These are phyloP conservation scores for Phytophthora ohioensis DNA, from an alignment of 352 stramenopile genomes.

Conservation along the genomic window DNA sequence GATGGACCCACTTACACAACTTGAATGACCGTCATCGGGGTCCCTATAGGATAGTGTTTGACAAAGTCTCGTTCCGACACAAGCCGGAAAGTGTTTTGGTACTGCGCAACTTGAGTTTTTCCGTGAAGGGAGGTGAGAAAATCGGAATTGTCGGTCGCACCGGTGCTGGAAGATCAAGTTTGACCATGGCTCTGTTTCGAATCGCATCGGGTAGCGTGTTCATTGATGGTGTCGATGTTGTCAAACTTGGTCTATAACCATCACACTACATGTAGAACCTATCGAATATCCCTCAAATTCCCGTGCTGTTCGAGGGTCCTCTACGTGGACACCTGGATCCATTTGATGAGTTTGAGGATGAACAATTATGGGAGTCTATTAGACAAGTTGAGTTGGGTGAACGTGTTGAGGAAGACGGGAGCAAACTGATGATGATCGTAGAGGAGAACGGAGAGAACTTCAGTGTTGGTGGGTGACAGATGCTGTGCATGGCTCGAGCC, in stretches of 20 bases:
- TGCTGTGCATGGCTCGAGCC: conserved; percentile 93
- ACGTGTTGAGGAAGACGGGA: conserved; percentile 58
- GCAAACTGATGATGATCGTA: conserved; percentile 78
- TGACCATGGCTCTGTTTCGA: too few species aligned
- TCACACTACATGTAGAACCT: conserved; percentile 63
- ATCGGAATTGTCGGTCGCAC: too few species aligned
- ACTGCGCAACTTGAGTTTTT: too few species aligned
- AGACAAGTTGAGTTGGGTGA: conserved; percentile 53
- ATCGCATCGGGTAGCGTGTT: conserved; percentile 22
- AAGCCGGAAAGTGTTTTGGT: too few species aligned
- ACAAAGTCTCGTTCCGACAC: too few species aligned
- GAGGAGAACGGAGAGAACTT: conserved; percentile 96
- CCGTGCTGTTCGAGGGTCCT: conserved; percentile 92
- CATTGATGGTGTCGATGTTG: conserved; percentile 67
- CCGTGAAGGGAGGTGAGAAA: too few species aligned
- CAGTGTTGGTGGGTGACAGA: conserved; percentile 92
- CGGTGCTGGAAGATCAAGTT: too few species aligned
- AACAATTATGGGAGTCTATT: conserved; percentile 59
- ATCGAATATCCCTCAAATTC: conserved; percentile 94
- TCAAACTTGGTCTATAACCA: conserved; percentile 68
- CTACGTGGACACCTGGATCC: conserved; percentile 93
- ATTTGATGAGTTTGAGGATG: conserved; percentile 81
- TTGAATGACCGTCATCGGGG: too few species aligned
- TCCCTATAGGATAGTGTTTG: too few species aligned
- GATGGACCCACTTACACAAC: too few species aligned